These are phyloP conservation scores for Zygotorulaspora sp. DNA, from an alignment of 805 yeast genomes.

Conservation along the genomic window DNA sequence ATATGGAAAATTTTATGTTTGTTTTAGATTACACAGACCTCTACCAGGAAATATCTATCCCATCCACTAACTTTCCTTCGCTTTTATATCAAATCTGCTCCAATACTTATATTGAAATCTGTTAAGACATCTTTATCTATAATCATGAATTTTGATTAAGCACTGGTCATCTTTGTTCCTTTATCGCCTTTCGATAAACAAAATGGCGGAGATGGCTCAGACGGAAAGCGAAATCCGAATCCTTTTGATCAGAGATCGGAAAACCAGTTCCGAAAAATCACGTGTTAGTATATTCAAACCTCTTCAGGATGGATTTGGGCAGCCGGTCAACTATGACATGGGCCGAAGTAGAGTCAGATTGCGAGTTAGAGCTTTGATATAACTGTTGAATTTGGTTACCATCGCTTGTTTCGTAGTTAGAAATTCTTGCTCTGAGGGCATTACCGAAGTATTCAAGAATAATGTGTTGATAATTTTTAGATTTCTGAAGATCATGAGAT, in stretches of 20 bases:
- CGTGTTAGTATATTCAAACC: conserved; percentile 12
- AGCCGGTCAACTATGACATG: conserved; percentile 5
- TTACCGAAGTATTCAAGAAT: conserved; percentile 17
- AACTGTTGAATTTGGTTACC: conserved; percentile 1
- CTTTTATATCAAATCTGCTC: neutral
- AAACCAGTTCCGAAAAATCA: conserved; percentile 8
- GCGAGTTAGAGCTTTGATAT: too few relatives aligned
- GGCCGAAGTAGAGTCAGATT: too few relatives aligned
- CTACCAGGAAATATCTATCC: too few relatives aligned
- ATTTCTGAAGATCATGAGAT: conserved; percentile 14
- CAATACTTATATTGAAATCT: neutral
- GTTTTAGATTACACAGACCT: too few relatives aligned
- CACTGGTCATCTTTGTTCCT: too few relatives aligned
- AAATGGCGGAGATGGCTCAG: conserved; percentile 3
- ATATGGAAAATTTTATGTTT: too few relatives aligned
- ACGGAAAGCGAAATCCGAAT: conserved; percentile 1
- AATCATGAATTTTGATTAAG: too few relatives aligned
- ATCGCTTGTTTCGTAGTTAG: too few relatives aligned
- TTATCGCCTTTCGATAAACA: neutral
- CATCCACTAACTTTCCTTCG: too few relatives aligned
- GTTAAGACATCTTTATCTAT: neutral
- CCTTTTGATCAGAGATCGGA: conserved; percentile 4
- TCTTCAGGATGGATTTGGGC: conserved; percentile 9
- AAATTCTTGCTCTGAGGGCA: too few relatives aligned
- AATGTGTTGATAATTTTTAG: conserved; percentile 16